phyloP scores from a whole-genome alignment of 306 rosid species.

The Sophora flavescens region DNA sequence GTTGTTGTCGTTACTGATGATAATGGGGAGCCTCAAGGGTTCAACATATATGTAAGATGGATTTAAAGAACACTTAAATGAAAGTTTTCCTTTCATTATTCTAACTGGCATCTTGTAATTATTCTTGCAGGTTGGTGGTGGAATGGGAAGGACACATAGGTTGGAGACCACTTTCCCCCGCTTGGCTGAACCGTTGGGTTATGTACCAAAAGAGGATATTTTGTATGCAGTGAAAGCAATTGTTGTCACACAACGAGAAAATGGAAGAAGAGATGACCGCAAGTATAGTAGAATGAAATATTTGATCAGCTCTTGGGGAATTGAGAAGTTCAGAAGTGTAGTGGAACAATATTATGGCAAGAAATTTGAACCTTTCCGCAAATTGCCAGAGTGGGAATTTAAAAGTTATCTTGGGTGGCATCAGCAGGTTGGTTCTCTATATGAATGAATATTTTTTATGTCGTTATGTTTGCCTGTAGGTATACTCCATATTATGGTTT shows the following conservation, averaged over 20 bases:
- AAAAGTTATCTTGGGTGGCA: constrained; percentile 98
- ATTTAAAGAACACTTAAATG: constrained; percentile 18
- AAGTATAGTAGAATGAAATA: constrained; percentile 96
- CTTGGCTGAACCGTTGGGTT: constrained; percentile 87
- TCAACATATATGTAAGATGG: constrained; percentile 86
- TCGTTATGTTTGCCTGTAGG: constrained; percentile 33
- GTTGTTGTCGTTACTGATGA: constrained; percentile 83
- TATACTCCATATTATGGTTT: constrained; percentile 21
- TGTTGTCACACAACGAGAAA: constrained; percentile 93
- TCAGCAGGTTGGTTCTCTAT: constrained; percentile 78
- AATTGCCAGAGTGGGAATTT: constrained; percentile 93
- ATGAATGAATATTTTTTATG: constrained; percentile 36
- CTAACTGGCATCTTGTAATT: constrained; percentile 44
- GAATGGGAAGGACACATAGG: constrained; percentile 99
- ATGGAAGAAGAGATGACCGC: constrained; percentile 98
- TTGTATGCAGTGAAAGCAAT: constrained; percentile 94
- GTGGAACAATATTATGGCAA: constrained; percentile 88
- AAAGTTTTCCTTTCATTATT: constrained; percentile 25
- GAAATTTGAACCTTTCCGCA: constrained; percentile 82
- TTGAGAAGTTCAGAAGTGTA: constrained; percentile 83
- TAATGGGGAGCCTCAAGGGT: constrained; percentile 89
- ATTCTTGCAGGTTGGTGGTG: constrained; percentile 93
- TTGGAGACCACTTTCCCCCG: constrained; percentile 87
- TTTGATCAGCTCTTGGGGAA: constrained; percentile 95
- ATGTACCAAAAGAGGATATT: constrained; percentile 94